phyloP scores from a whole-genome alignment of 208 protist species.

The Leishmania mexicana region DNA sequence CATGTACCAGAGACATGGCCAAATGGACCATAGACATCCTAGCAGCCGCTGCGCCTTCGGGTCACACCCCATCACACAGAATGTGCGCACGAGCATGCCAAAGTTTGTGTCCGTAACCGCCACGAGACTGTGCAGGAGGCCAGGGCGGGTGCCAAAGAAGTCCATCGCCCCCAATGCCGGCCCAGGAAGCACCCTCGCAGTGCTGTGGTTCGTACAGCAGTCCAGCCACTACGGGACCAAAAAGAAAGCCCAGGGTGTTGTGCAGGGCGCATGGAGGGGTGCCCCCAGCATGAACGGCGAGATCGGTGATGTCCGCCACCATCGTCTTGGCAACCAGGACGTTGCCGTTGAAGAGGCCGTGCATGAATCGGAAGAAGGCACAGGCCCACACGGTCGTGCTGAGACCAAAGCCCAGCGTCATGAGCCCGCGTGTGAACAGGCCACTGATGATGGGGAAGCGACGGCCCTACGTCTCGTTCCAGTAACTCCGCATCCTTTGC shows the following conservation, averaged over 20 bases:
- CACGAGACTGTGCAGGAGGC: too few relatives aligned
- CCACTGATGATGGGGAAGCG: conserved; percentile 53
- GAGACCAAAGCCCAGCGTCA: conserved; percentile 70
- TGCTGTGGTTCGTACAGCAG: too few relatives aligned
- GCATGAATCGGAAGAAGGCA: conserved; percentile 61
- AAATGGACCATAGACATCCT: conserved; percentile 21
- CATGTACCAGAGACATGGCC: conserved; percentile 33
- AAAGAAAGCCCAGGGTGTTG: too few relatives aligned
- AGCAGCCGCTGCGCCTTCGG: conserved; percentile 52
- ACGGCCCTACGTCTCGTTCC: conserved; percentile 63
- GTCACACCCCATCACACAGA: too few relatives aligned
- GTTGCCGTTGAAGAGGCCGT: conserved; percentile 80
- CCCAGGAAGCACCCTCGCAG: too few relatives aligned
- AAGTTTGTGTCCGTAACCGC: conserved; percentile 2
- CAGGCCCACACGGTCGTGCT: conserved; percentile 53
- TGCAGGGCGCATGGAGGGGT: too few relatives aligned
- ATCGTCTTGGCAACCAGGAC: conserved; percentile 75
- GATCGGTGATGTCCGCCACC: conserved; percentile 74
- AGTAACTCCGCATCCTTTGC: too few relatives aligned
- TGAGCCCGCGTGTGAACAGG: conserved; percentile 55
- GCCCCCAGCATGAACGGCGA: too few relatives aligned
- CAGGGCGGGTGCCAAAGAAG: too few relatives aligned
- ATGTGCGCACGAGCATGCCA: conserved; percentile 57
- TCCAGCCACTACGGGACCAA: too few relatives aligned
- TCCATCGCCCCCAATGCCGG: too few relatives aligned